Conservation (phyloP, 257 asterid species). For the Buddleja alternifolia region DNA sequence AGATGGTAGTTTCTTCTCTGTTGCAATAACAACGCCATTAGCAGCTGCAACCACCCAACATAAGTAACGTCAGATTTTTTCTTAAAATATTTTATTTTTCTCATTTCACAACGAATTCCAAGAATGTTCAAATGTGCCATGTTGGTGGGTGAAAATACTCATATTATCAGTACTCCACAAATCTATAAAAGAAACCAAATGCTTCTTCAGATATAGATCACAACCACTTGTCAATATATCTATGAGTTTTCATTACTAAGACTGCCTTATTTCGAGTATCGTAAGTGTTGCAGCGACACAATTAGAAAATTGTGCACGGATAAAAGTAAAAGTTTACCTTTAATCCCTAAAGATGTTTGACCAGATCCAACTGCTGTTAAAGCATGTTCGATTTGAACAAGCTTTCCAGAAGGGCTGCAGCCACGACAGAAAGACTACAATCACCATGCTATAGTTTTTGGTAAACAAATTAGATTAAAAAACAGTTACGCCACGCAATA, state of each 20-base stretch:
- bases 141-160: not conserved
- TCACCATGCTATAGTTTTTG: not conserved
- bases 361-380: conserved; percentile 99
- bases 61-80: conserved; percentile 17
- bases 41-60: conserved; percentile 68
- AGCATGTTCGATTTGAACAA: conserved; percentile 98
- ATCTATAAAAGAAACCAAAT: not conserved
- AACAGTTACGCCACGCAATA: no score
- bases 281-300: not conserved
- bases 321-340: conserved; percentile 54
- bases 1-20: conserved; percentile 96
- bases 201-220: not conserved
- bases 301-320: not conserved
- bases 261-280: not conserved
- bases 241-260: no score
- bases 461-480: conserved; percentile 9
- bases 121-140: not conserved
- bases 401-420: conserved; percentile 94
- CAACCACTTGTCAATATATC: not conserved
- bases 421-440: conserved; percentile 7
- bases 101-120: not conserved
- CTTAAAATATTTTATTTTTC: no score
- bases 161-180: not conserved
- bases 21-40: conserved; percentile 98
- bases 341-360: conserved; percentile 95